Percentiles rank a stretch among this genome's conserved stretches.
Evolutionary conservation across 2,329 filamentous ascomycete genomes (phyloP).

Genomic region (Colletotrichum sidae): DNA sequence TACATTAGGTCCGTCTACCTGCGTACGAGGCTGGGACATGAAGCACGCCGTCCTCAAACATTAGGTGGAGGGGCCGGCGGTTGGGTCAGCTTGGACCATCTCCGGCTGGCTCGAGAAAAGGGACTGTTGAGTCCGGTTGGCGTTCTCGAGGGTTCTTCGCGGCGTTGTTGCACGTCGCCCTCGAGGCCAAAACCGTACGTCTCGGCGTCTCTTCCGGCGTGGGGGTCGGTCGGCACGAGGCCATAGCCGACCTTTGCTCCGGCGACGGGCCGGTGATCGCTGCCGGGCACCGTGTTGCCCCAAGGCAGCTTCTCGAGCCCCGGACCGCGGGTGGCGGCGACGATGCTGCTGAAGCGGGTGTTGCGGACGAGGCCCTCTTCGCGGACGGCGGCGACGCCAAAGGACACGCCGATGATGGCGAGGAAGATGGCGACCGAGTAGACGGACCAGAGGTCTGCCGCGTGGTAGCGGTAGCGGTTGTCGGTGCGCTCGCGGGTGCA

Average conservation of each 20-base stretch:
- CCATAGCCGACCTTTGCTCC: constrained; percentile 37
- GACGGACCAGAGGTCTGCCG: constrained; percentile 48
- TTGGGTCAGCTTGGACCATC: constrained; percentile 27
- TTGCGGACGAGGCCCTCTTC: constrained; percentile 49
- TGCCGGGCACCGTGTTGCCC: constrained; percentile 25
- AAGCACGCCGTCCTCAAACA: too few relatives aligned
- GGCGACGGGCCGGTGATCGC: constrained; percentile 29
- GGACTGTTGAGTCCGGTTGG: constrained; percentile 28
- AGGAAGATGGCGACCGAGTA: constrained; percentile 48
- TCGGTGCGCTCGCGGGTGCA: constrained; percentile 45
- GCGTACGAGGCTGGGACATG: too few relatives aligned
- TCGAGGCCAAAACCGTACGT: constrained; percentile 47
- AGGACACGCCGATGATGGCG: constrained; percentile 42
- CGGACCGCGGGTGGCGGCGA: constrained; percentile 52
- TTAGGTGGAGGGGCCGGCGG: not conserved
- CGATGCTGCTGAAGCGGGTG: constrained; percentile 52
- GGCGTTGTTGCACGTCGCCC: constrained; percentile 43
- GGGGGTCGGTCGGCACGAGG: constrained; percentile 36
- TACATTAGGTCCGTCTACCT: too few relatives aligned
- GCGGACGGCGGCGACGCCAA: constrained; percentile 46
- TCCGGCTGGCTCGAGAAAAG: constrained; percentile 22
- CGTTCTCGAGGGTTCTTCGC: constrained; percentile 21
- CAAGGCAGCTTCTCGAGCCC: constrained; percentile 49
- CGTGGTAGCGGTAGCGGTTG: constrained; percentile 45
- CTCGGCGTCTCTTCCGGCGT: constrained; percentile 36